Base-by-base conservation (phyloP, 2,329 filamentous ascomycete species). In the Claviceps africana region DNA sequence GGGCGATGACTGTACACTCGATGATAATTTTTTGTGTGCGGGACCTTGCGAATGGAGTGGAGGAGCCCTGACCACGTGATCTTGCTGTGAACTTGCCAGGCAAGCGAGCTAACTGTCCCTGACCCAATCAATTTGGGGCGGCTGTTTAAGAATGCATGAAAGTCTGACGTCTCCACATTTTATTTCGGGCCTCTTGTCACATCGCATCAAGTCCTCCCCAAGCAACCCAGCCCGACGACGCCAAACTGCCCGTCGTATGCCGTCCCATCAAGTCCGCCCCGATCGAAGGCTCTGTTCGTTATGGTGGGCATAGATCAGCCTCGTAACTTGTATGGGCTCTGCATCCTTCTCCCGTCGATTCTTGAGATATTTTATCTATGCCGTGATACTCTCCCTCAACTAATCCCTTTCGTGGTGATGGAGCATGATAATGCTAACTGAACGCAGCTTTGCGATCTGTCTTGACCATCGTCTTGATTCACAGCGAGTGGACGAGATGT, bases 21-120 rank as follows among this genome's bases (percentile, higher is more conserved):
- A 57, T 56, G 60, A 64, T 61, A 65, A 63, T 62, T 67, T 68
- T 69, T 69, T 68, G 64, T 69, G 67, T 64, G 67, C 60, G 59
- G 61, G 57, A 59, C 58, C 54, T 51, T 55, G 55, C 54, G 52
- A 55, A 54, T 43, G 39, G 55, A 43, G 51, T 35, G 55, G 59
- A 59, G 64, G 60, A 66, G 60, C 65, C 65, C 63, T 67, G 59
- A 62, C 59, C 67, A 69, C 67, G 67, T 69, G 66, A 68, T 53
- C 30, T 7, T 1, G 0, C 8, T 40, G 46, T 37, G 49, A 54
- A 40, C 22, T 47, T 37, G 15, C 4, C 10, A 11, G 15, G 13
- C 52, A 55, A 55, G 53, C 56, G 53, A 55, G 46, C 48, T 51
- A 50, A 21, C 17, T 11, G 6, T 17, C 42, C 22, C n/a, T 21